phyloP scores from a whole-genome alignment of 768 basidiomycete genomes.

The Tricholoma bakamatsutake region DNA sequence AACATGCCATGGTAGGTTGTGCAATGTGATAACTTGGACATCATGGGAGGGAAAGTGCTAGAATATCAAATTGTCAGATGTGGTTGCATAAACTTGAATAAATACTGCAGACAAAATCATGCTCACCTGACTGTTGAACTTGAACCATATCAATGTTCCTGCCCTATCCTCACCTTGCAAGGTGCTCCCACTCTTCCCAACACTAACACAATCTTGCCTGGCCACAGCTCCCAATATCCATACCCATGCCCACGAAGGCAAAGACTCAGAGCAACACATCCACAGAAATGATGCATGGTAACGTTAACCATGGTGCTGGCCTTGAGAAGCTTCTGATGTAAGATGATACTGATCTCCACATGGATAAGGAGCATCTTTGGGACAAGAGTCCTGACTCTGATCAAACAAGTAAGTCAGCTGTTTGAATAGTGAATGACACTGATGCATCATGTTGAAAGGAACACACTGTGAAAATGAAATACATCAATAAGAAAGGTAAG shows the following conservation, averaged over 20 bases:
- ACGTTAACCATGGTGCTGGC: background rate
- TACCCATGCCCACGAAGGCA: background rate
- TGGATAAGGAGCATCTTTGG: background rate
- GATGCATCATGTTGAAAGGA: background rate
- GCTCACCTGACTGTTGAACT: background rate
- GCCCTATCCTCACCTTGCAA: background rate
- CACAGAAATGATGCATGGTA: background rate
- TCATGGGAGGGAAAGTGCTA: background rate
- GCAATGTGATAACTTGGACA: background rate
- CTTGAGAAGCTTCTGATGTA: background rate
- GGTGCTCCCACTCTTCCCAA: no score
- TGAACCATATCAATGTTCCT: background rate
- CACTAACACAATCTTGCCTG: background rate
- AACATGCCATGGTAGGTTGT: background rate
- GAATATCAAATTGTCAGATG: background rate
- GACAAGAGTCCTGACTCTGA: background rate
- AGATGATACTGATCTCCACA: background rate
- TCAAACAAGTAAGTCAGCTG: background rate
- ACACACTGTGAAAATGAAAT: background rate
- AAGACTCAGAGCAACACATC: background rate
- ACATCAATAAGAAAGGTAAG: background rate
- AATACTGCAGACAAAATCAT: background rate
- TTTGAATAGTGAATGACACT: background rate
- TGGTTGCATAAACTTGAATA: background rate
- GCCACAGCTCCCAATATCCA: no score